A percentile compares a stretch with the other conserved stretches of the same genome.
Conservation (phyloP, 352 stramenopile species). For the Albugo laibachii region DNA sequence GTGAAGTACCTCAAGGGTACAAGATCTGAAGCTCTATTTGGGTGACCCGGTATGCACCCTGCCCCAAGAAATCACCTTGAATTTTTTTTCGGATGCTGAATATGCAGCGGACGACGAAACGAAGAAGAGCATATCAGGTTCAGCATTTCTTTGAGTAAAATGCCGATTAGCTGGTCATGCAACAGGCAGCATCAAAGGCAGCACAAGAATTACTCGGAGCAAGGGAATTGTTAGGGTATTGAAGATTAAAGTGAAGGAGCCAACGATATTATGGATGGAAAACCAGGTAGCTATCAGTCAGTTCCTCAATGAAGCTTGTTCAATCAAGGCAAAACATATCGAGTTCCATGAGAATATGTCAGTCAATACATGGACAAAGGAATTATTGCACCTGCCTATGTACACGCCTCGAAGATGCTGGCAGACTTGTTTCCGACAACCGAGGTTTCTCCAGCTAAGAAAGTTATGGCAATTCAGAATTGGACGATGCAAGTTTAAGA, state of each 20-base stretch:
- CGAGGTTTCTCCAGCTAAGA: too few species aligned
- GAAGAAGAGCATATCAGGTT: background rate
- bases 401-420: too few species aligned
- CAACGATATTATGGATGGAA: slow-evolving; percentile 4
- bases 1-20: slow-evolving; percentile 10
- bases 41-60: background rate
- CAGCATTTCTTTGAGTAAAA: background rate
- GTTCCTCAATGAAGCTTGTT: slow-evolving; percentile 3
- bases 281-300: slow-evolving; percentile 7
- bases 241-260: background rate
- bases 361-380: too few species aligned
- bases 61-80: background rate
- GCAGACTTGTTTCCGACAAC: too few species aligned
- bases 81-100: background rate
- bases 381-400: too few species aligned
- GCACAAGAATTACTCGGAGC: slow-evolving; percentile 1
- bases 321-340: slow-evolving; percentile 5
- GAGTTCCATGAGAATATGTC: background rate
- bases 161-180: background rate
- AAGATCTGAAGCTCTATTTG: slow-evolving; percentile 4
- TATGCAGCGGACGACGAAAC: background rate
- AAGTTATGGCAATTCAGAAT: too few species aligned
- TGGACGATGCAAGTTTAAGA: too few species aligned
- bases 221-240: slow-evolving; percentile 4
- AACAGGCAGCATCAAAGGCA: slow-evolving; percentile 9